phyloP scores from a whole-genome alignment of 108 stramenopile species.

The Fragilaria radians region DNA sequence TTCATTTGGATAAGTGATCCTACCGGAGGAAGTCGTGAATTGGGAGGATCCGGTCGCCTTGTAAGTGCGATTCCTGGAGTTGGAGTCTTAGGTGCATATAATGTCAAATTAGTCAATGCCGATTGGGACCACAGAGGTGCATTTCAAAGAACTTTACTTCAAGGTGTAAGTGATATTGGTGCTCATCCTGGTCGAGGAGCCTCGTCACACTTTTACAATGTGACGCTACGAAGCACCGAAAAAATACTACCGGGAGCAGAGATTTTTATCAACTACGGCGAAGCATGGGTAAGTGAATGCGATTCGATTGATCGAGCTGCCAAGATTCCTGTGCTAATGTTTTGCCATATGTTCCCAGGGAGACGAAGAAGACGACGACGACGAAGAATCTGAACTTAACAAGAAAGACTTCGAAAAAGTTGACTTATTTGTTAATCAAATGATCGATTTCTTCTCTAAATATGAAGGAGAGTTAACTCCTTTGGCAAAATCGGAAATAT shows the following conservation, averaged over 20 bases:
- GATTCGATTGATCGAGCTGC: not conserved
- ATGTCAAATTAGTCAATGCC: constrained; percentile 39
- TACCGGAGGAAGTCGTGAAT: constrained; percentile 26
- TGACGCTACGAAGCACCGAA: constrained; percentile 30
- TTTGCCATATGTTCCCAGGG: not conserved
- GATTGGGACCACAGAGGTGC: constrained; percentile 43
- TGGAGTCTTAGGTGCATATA: constrained; percentile 29
- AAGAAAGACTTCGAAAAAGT: constrained; percentile 59
- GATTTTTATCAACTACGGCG: constrained; percentile 65
- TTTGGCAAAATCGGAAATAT: constrained; percentile 53
- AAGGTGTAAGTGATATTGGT: no score
- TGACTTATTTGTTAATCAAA: constrained; percentile 56
- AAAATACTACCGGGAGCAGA: constrained; percentile 60
- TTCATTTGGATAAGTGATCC: constrained; percentile 30
- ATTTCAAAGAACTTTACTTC: constrained; percentile 23
- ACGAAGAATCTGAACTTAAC: constrained; percentile 29
- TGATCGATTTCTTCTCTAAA: constrained; percentile 67
- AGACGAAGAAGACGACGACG: constrained; percentile 26
- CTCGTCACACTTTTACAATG: constrained; percentile 49
- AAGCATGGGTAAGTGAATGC: constrained; percentile 15
- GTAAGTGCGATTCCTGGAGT: constrained; percentile 36
- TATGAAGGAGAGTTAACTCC: constrained; percentile 47
- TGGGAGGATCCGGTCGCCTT: constrained; percentile 4
- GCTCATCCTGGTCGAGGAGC: constrained; percentile 60
- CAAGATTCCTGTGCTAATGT: not conserved